Conservation (phyloP, 2,329 filamentous ascomycete genomes). For the Claviceps sp. region DNA sequence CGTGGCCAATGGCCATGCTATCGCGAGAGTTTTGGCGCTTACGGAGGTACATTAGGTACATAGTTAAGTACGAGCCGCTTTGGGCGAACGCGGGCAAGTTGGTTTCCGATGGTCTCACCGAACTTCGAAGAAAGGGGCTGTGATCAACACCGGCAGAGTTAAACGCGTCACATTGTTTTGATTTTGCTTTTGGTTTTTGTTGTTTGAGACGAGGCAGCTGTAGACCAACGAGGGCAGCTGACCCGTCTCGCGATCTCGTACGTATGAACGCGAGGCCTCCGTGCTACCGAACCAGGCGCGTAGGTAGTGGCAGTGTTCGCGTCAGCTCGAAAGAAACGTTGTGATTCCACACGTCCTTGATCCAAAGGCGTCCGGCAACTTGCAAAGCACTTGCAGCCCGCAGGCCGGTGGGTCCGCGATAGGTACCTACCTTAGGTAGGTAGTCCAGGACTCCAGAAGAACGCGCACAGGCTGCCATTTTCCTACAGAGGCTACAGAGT, state of each 20-base stretch:
- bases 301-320: neutral
- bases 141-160: neutral
- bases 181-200: neutral
- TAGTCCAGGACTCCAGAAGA: no score
- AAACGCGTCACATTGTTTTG: neutral
- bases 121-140: neutral
- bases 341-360: no score
- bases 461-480: no score
- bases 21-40: neutral
- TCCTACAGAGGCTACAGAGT: neutral
- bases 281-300: neutral
- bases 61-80: neutral
- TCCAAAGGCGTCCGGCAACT: no score
- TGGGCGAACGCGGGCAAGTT: neutral
- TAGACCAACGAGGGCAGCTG: slow-evolving; percentile 2
- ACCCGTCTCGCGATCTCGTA: neutral
- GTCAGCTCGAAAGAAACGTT: no score
- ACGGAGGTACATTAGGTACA: no score
- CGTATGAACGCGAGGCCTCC: neutral
- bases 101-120: neutral
- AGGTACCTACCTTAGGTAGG: no score
- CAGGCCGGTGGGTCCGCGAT: no score
- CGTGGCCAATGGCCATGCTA: neutral
- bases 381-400: no score
- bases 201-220: slow-evolving; percentile 1